Evolutionary conservation across 2,329 filamentous ascomycete species (phyloP), one percentile per base, ranked within the genome.

Genomic region (Fusarium acutatum): DNA sequence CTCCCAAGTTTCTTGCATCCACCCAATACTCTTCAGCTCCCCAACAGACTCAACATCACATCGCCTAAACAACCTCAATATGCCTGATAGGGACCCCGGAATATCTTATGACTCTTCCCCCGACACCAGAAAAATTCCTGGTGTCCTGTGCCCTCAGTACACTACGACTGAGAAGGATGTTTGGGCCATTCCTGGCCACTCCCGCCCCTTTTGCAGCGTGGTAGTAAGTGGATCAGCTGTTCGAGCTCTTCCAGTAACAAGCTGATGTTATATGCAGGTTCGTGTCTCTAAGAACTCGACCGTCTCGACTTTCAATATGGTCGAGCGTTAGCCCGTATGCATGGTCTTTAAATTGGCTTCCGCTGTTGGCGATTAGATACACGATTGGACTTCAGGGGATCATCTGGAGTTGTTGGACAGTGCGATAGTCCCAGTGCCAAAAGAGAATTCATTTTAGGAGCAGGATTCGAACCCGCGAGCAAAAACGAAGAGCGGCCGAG

Each of bases 401-500:
- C 2, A 4, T 18, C 2, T 24, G 12, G 3, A 34, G 8, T 24
- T 11, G 8, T 50, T 24, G 12, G 6, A 5, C 12, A 7, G 3
- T 47, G 8, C 12, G 8, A 50, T 18, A 14, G 15, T 24, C 46
- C 10, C 3, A 15, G 28, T n/a, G 5, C 2, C 22, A 30, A 30
- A 12, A 17, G 0, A 30, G 1, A 30, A 10, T 10, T 18, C 4
- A 18, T 7, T 20, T 20, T 20, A 5, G 47, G 9, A 18, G 11
- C 38, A 10, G 52, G 28, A 14, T 40, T 67, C 62, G 64, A 53
- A 62, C 54, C 7, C 7, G 28, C 9, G 24, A 18, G 35, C 41
- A 67, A 67, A 67, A 68, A 61, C 35, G 37, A 67, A 53, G 54
- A 68, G 54, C 54, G 35, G 30, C 24, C 54, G 22, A 50, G 28